These are phyloP conservation scores for Prunella vulgaris DNA, from an alignment of 257 asterid species.

Conservation along the genomic window DNA sequence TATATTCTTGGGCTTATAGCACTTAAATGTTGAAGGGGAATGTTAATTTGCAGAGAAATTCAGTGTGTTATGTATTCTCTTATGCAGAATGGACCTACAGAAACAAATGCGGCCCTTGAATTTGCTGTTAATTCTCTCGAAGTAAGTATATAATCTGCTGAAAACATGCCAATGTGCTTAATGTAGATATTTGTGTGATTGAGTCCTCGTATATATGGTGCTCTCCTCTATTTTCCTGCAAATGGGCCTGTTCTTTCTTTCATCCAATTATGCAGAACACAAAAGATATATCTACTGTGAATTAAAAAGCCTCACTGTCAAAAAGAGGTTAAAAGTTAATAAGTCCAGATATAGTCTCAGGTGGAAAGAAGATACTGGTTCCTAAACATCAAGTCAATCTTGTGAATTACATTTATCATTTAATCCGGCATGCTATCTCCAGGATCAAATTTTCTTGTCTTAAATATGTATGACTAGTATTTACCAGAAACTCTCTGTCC, in stretches of 20 bases:
- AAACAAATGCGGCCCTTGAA: constrained; percentile 96
- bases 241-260: neutral
- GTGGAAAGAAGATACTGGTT: neutral
- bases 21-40: constrained; percentile 1
- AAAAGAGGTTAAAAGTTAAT: neutral
- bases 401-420: neutral
- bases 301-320: neutral
- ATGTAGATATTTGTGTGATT: neutral
- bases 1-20: neutral
- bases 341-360: neutral
- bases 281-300: neutral
- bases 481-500: neutral
- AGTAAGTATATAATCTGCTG: constrained; percentile 40
- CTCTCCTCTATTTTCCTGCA: neutral
- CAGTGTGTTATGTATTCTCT: neutral
- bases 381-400: neutral
- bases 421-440: neutral
- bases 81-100: constrained; percentile 87
- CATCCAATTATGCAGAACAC: neutral
- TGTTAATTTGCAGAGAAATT: neutral
- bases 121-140: constrained; percentile 85
- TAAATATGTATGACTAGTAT: neutral
- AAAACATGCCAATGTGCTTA: neutral
- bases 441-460: neutral
- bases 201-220: neutral